phyloP scores from a whole-genome alignment of 2,329 filamentous ascomycete species.

The Colletotrichum cuscutae region DNA sequence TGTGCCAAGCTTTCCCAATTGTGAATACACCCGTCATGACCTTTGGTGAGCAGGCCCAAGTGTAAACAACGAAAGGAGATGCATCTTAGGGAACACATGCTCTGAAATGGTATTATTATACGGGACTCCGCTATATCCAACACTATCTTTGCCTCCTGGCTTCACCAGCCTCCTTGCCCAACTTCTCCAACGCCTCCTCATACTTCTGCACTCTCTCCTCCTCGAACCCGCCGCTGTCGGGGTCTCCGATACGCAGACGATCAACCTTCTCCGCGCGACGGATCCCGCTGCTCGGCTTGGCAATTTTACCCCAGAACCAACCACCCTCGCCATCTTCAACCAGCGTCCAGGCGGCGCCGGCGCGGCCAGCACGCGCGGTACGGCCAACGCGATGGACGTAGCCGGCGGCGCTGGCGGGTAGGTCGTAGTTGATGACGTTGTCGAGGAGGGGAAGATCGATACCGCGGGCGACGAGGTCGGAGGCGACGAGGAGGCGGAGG shows the following conservation, averaged over 20 bases:
- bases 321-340: constrained; percentile 84
- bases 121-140: background rate
- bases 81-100: background rate
- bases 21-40: too few relatives aligned
- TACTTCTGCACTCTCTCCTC: constrained; percentile 60
- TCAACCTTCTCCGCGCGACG: constrained; percentile 57
- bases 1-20: too few relatives aligned
- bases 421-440: constrained; percentile 94
- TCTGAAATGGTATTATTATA: background rate
- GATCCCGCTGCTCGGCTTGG: constrained; percentile 61
- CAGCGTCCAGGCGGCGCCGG: constrained; percentile 86
- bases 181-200: constrained; percentile 67
- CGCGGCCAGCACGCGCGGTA: constrained; percentile 83
- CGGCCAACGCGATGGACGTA: constrained; percentile 95
- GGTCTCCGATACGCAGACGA: constrained; percentile 54
- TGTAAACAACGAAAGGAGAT: background rate
- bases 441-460: constrained; percentile 83
- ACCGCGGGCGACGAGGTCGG: constrained; percentile 92
- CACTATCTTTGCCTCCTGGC: constrained; percentile 35
- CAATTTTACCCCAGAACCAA: constrained; percentile 93
- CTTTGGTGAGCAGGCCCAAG: too few relatives aligned
- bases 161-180: constrained; percentile 70
- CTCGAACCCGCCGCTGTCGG: constrained; percentile 51
- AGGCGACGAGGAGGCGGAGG: constrained; percentile 83
- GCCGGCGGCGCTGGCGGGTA: constrained; percentile 81